A percentile compares a stretch with the other conserved stretches of the same genome.
These are phyloP conservation scores for Stereocaulon alpinum DNA, from an alignment of 495 filamentous ascomycete genomes.

Conservation along the genomic window DNA sequence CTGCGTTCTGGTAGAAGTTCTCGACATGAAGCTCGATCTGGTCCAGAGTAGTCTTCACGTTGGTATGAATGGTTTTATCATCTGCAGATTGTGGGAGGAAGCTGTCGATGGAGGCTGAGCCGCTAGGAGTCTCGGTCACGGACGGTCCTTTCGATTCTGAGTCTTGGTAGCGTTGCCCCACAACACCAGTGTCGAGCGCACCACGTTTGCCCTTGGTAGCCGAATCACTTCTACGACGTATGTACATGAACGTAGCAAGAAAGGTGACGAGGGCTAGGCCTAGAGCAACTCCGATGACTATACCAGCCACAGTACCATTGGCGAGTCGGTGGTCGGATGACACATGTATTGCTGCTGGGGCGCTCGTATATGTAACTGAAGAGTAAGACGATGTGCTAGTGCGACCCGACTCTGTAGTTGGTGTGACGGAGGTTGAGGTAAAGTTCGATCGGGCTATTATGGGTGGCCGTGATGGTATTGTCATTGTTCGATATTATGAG, in stretches of 20 bases:
- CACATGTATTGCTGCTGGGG: not conserved
- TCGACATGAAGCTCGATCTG: slow-evolving; percentile 24
- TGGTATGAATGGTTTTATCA: slow-evolving; percentile 17
- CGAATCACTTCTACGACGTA: slow-evolving; percentile 15
- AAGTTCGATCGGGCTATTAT: no score
- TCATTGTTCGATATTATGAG: not conserved
- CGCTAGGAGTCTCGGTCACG: not conserved
- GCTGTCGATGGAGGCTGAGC: not conserved
- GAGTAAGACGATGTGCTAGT: no score
- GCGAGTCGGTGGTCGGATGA: not conserved
- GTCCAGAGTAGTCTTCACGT: slow-evolving; percentile 18
- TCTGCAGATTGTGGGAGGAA: slow-evolving; percentile 22
- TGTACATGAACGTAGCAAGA: slow-evolving; percentile 21
- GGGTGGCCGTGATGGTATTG: not conserved
- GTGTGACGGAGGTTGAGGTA: no score
- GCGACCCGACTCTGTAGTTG: not conserved
- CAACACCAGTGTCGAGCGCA: not conserved
- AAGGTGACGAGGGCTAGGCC: slow-evolving; percentile 26
- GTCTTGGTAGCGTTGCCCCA: not conserved
- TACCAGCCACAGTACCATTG: slow-evolving; percentile 27
- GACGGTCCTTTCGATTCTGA: not conserved
- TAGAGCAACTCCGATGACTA: slow-evolving; percentile 25
- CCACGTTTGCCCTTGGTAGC: not conserved
- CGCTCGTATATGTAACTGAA: not conserved
- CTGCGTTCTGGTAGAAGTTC: slow-evolving; percentile 22